These are phyloP conservation scores for Ceratonia siliqua DNA, from an alignment of 306 rosid species.

Conservation along the genomic window DNA sequence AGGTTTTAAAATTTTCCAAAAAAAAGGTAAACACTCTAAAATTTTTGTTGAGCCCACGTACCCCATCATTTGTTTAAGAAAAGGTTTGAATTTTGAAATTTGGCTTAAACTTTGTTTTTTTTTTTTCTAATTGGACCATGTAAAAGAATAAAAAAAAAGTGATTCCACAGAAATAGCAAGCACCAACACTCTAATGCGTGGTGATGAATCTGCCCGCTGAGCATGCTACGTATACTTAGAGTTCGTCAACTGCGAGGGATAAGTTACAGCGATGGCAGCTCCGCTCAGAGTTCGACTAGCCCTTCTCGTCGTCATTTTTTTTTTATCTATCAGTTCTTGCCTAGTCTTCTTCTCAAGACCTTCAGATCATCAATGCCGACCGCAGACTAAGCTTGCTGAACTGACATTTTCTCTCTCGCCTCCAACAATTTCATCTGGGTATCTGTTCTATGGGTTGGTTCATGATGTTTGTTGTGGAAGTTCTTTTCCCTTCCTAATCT, in stretches of 20 bases:
- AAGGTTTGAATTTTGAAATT: too few relatives aligned
- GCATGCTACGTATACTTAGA: background rate
- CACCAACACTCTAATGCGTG: too few relatives aligned
- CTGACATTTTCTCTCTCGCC: background rate
- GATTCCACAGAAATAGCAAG: too few relatives aligned
- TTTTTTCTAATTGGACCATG: too few relatives aligned
- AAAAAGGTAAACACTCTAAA: too few relatives aligned
- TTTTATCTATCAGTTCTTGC: constrained; percentile 38
- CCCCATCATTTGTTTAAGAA: too few relatives aligned
- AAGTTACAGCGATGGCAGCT: constrained; percentile 57
- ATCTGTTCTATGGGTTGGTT: background rate
- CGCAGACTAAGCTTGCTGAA: constrained; percentile 62
- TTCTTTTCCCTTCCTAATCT: background rate
- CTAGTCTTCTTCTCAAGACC: constrained; percentile 45
- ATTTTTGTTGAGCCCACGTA: too few relatives aligned
- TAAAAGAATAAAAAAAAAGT: too few relatives aligned
- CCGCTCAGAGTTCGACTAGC: constrained; percentile 45
- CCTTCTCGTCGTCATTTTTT: constrained; percentile 37
- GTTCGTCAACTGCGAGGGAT: constrained; percentile 37
- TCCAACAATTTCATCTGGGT: background rate
- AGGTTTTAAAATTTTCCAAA: too few relatives aligned
- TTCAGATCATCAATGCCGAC: constrained; percentile 85
- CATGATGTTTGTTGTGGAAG: background rate
- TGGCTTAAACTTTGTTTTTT: too few relatives aligned
- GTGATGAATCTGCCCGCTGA: background rate